Evolutionary conservation across 1,284 basidiomycete genomes (phyloP).

Genomic region (Pisolithus thermaeus): DNA sequence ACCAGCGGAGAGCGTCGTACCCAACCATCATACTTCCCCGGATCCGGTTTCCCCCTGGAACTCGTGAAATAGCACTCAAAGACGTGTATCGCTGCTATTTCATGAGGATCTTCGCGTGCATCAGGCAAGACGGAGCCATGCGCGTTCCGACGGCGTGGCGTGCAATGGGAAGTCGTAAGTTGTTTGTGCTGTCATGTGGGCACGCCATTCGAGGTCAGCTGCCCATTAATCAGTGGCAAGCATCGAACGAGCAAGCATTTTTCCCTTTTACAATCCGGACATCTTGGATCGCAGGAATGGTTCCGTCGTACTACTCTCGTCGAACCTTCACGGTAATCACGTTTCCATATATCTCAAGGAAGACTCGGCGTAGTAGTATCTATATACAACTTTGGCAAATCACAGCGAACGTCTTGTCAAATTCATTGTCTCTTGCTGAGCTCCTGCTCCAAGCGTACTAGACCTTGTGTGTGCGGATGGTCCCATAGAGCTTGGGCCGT

Average conservation of each 20-base stretch:
- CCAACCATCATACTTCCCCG: neutral
- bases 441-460: conserved; percentile 62
- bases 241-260: too few relatives aligned
- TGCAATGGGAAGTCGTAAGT: too few relatives aligned
- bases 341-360: neutral
- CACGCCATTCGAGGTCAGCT: too few relatives aligned
- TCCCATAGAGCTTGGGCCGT: conserved; percentile 59
- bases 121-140: too few relatives aligned
- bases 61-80: too few relatives aligned
- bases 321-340: too few relatives aligned
- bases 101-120: neutral
- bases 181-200: too few relatives aligned
- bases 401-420: neutral
- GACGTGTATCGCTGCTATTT: neutral
- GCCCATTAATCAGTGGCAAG: too few relatives aligned
- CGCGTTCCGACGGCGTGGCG: too few relatives aligned
- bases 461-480: conserved; percentile 61
- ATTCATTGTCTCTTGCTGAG: conserved; percentile 46
- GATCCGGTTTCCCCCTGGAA: neutral
- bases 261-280: too few relatives aligned
- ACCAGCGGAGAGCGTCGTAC: neutral
- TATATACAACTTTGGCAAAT: neutral
- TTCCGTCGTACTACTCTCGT: too few relatives aligned
- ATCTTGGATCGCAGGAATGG: too few relatives aligned
- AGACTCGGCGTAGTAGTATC: neutral